Conservation (phyloP, 805 yeast species). For the Saccharomycopsis fodiens region DNA sequence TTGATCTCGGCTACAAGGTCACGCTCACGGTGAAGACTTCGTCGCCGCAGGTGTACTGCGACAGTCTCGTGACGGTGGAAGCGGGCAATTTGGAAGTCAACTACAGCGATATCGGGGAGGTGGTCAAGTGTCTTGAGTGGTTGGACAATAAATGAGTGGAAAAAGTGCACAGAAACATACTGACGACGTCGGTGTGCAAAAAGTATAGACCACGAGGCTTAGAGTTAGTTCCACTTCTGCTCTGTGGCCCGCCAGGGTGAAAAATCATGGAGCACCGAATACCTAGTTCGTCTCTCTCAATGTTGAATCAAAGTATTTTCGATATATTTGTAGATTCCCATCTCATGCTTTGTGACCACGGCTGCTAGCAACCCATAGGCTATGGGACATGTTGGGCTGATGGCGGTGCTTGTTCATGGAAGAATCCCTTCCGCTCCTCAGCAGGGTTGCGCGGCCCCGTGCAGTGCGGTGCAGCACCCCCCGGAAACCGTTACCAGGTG, state of each 20-base stretch:
- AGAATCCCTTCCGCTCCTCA: neutral
- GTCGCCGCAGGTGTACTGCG: conserved; percentile 8
- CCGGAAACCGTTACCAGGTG: neutral
- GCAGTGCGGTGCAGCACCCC: neutral
- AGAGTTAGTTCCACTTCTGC: no score
- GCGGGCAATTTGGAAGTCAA: conserved; percentile 7
- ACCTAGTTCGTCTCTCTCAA: no score
- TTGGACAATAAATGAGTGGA: neutral
- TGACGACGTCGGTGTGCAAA: no score
- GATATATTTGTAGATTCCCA: no score
- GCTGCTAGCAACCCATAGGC: no score
- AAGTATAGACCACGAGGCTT: no score
- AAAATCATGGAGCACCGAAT: no score
- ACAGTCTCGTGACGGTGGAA: conserved; percentile 7
- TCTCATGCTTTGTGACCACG: no score
- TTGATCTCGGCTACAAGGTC: neutral
- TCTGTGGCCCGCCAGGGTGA: no score
- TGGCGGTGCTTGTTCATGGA: neutral
- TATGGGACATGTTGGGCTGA: no score
- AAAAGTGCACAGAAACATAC: neutral
- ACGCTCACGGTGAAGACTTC: conserved; percentile 6
- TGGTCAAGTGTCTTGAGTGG: conserved; percentile 14
- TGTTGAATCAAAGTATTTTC: no score
- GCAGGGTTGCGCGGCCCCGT: neutral
- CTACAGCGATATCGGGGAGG: conserved; percentile 14